Percentiles rank a stretch among this genome's conserved stretches.
Conservation (phyloP, 805 yeast genomes). For the Metschnikowia hibisci region DNA sequence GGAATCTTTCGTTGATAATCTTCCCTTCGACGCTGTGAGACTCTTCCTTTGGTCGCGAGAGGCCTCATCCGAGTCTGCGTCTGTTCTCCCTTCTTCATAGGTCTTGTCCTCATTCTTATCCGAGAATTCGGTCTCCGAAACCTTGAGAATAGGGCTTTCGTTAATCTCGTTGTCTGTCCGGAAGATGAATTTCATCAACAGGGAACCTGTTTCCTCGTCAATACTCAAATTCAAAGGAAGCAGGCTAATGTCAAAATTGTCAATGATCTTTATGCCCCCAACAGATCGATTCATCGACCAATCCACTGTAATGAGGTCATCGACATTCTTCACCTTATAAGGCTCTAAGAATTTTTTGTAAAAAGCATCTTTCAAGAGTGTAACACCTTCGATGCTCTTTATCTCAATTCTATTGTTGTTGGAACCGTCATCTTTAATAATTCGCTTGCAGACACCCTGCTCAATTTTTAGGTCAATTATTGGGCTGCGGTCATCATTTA, state of each 20-base stretch:
- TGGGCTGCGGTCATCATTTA: slow-evolving; percentile 39
- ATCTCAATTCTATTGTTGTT: slow-evolving; percentile 36
- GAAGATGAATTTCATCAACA: slow-evolving; percentile 36
- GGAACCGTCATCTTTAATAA: slow-evolving; percentile 38
- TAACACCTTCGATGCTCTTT: slow-evolving; percentile 36
- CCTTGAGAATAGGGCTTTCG: slow-evolving; percentile 14
- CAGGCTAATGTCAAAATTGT: slow-evolving; percentile 34
- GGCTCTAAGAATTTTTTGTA: slow-evolving; percentile 37
- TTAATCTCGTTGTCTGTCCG: slow-evolving; percentile 15
- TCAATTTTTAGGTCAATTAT: slow-evolving; percentile 37
- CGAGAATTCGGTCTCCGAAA: slow-evolving; percentile 7
- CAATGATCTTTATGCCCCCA: slow-evolving; percentile 41
- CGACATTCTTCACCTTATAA: slow-evolving; percentile 3
- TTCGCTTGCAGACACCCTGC: slow-evolving; percentile 29
- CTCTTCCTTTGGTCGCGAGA: slow-evolving; percentile 2
- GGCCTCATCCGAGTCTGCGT: slow-evolving; percentile 3
- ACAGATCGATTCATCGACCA: slow-evolving; percentile 42
- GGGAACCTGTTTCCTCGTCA: slow-evolving; percentile 39
- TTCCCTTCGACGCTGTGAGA: not conserved
- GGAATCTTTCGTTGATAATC: slow-evolving; percentile 5
- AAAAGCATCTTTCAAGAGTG: slow-evolving; percentile 28
- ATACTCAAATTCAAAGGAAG: slow-evolving; percentile 36
- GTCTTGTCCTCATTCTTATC: slow-evolving; percentile 7
- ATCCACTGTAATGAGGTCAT: slow-evolving; percentile 28
- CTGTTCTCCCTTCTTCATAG: slow-evolving; percentile 9